Conservation (phyloP, 1,284 basidiomycete species). For the Cryptococcus sp. region DNA sequence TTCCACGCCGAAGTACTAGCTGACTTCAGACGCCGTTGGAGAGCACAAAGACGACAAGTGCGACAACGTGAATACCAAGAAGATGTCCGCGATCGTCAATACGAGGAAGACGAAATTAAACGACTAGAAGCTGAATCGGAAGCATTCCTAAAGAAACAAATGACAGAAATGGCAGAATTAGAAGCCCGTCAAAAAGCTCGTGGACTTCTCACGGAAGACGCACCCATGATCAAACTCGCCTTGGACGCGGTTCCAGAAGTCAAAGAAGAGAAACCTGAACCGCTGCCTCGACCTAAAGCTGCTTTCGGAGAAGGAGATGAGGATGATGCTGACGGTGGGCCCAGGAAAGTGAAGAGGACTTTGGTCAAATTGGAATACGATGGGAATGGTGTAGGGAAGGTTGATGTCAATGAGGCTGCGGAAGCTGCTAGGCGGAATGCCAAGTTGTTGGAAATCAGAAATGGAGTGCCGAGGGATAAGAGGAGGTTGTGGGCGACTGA, state of each 20-base stretch:
- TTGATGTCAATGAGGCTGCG: conserved; percentile 27
- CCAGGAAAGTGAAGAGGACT: conserved; percentile 69
- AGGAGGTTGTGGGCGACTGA: conserved; percentile 70
- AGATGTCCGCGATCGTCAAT: conserved; percentile 72
- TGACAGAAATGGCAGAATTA: conserved; percentile 83
- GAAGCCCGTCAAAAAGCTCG: conserved; percentile 81
- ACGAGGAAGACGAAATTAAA: conserved; percentile 76
- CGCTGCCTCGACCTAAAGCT: conserved; percentile 30
- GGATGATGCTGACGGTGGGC: conserved; percentile 67
- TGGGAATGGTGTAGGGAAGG: conserved; percentile 8
- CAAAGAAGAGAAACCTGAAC: conserved; percentile 49
- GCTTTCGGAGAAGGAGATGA: conserved; percentile 70
- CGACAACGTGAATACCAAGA: conserved; percentile 69
- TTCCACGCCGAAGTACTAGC: background rate
- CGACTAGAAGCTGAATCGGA: conserved; percentile 80
- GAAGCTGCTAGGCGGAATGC: conserved; percentile 68
- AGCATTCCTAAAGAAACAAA: conserved; percentile 78
- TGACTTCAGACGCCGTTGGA: conserved; percentile 63
- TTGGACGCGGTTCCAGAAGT: conserved; percentile 54
- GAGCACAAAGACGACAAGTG: conserved; percentile 61
- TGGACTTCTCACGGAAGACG: conserved; percentile 82
- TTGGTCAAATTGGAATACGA: conserved; percentile 80
- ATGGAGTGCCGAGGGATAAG: conserved; percentile 63
- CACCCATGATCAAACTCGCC: conserved; percentile 75
- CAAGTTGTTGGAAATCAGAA: conserved; percentile 68